Conservation (phyloP, 164 flowering plant genomes). For the Vitis rotundifolia region DNA sequence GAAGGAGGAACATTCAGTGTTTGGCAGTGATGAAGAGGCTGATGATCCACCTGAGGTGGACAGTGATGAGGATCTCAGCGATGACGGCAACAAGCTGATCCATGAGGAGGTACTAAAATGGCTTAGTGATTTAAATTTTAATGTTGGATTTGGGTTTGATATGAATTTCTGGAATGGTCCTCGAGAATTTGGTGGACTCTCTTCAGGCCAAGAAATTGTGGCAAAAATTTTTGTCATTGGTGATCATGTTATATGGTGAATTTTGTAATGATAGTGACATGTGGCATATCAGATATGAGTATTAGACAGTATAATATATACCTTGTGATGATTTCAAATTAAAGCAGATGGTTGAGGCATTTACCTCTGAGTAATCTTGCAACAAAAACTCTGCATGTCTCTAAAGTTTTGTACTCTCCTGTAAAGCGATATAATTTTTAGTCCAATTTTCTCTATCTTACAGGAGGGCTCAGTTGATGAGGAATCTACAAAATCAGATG, state of each 20-base stretch:
- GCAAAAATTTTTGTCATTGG: too few species aligned
- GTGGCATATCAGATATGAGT: too few species aligned
- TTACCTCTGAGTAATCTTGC: too few species aligned
- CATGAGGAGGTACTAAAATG: slow-evolving; percentile 64
- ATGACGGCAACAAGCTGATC: slow-evolving; percentile 37
- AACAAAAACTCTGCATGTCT: too few species aligned
- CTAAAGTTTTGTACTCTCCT: too few species aligned
- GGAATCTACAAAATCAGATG: slow-evolving; percentile 87
- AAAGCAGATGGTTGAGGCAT: too few species aligned
- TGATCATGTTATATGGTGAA: too few species aligned
- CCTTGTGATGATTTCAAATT: too few species aligned
- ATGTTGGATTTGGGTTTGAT: neutral
- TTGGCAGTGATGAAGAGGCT: slow-evolving; percentile 91
- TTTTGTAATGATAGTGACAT: too few species aligned
- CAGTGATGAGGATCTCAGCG: slow-evolving; percentile 88
- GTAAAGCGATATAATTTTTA: too few species aligned
- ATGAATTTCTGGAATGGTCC: neutral
- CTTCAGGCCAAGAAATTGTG: neutral
- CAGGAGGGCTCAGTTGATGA: slow-evolving; percentile 98
- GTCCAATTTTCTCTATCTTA: neutral
- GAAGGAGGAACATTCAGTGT: slow-evolving; percentile 76
- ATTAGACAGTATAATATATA: too few species aligned
- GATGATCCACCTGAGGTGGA: slow-evolving; percentile 66
- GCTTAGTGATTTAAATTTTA: neutral
- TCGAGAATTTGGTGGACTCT: neutral